A percentile compares a stretch with the other conserved stretches of the same genome.
phyloP scores from a whole-genome alignment of 495 filamentous ascomycete genomes.

The Halenospora varia region DNA sequence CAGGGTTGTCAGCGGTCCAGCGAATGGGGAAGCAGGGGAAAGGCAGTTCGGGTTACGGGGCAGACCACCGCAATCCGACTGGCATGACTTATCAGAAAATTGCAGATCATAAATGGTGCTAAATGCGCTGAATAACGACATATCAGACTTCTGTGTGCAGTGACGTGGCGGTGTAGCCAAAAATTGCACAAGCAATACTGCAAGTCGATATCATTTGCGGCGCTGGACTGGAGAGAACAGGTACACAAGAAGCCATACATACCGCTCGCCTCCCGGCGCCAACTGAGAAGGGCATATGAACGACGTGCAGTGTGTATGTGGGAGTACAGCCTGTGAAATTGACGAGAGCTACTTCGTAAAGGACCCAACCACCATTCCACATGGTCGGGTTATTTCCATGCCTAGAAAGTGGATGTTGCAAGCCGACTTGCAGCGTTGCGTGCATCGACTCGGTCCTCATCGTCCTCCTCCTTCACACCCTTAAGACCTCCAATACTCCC shows the following conservation, averaged over 20 bases:
- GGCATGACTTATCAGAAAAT: neutral
- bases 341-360: neutral
- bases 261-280: neutral
- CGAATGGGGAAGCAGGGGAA: neutral
- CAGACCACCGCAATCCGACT: neutral
- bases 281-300: neutral
- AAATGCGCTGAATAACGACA: constrained; percentile 8
- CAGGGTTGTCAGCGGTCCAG: neutral
- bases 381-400: neutral
- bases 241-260: constrained; percentile 1
- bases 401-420: constrained; percentile 47
- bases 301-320: constrained; percentile 1
- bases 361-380: neutral
- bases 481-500: constrained; percentile 44
- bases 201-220: constrained; percentile 5
- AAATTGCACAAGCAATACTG: constrained; percentile 1
- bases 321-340: constrained; percentile 6
- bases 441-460: constrained; percentile 92
- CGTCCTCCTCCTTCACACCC: constrained; percentile 76
- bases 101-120: constrained; percentile 3
- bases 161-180: constrained; percentile 10
- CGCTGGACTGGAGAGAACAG: no score
- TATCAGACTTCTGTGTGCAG: neutral
- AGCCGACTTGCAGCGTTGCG: constrained; percentile 90
- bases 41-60: neutral